Evolutionary conservation across 495 filamentous ascomycete genomes (phyloP).

Genomic region (Penicillium angulare): DNA sequence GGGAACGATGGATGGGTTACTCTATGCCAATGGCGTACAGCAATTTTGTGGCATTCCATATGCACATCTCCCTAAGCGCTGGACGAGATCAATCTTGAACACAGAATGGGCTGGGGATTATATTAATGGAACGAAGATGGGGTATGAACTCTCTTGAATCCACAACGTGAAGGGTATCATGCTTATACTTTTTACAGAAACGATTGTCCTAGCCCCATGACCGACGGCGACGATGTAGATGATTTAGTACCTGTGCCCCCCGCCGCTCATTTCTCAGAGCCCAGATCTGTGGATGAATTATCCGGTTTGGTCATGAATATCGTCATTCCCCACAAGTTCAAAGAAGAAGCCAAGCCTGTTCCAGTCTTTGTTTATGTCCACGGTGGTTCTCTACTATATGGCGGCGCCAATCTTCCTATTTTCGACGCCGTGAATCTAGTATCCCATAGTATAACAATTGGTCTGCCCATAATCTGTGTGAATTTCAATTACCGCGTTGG

Average conservation of each 20-base stretch:
- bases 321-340: neutral
- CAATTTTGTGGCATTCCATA: constrained; percentile 15
- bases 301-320: constrained; percentile 8
- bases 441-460: constrained; percentile 6
- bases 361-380: constrained; percentile 9
- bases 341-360: neutral
- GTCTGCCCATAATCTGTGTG: constrained; percentile 1
- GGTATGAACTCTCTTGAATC: neutral
- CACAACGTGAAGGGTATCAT: neutral
- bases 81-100: constrained; percentile 4
- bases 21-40: constrained; percentile 9
- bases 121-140: constrained; percentile 8
- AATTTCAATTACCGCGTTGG: constrained; percentile 13
- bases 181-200: neutral
- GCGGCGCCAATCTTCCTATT: constrained; percentile 6
- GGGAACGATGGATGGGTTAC: constrained; percentile 2
- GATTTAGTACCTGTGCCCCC: constrained; percentile 8
- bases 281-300: neutral
- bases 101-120: neutral
- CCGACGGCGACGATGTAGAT: neutral
- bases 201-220: constrained; percentile 6
- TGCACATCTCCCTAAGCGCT: constrained; percentile 5
- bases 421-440: constrained; percentile 11
- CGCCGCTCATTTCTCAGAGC: neutral
- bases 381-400: constrained; percentile 9